Evolutionary conservation across 176 grass and related monocot genomes (phyloP).

Genomic region (Otatea glauca): DNA sequence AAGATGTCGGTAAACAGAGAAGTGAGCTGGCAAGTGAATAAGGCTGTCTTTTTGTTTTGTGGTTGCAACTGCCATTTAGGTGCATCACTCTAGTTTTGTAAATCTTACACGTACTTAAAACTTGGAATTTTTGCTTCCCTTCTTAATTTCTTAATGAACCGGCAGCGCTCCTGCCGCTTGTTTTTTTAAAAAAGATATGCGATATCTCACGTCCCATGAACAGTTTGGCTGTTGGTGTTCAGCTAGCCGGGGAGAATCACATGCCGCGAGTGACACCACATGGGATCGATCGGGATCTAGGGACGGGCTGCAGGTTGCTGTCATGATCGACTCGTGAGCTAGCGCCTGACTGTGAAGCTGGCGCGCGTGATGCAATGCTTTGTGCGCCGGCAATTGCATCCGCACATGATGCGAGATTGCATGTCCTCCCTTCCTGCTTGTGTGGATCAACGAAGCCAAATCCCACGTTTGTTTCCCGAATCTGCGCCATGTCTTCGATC

Average conservation of each 20-base stretch:
- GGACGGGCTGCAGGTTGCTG: background rate
- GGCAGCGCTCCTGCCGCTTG: too few relatives aligned
- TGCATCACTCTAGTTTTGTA: too few relatives aligned
- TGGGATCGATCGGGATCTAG: background rate
- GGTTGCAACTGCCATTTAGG: too few relatives aligned
- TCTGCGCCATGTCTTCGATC: background rate
- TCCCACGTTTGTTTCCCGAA: constrained; percentile 43
- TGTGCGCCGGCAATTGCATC: background rate
- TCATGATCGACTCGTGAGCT: constrained; percentile 6
- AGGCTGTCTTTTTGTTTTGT: too few relatives aligned
- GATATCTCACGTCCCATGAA: background rate
- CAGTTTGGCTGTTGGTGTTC: background rate
- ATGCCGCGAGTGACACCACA: background rate
- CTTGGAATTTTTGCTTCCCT: too few relatives aligned
- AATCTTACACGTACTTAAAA: too few relatives aligned
- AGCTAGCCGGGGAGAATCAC: background rate
- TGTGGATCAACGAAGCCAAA: background rate
- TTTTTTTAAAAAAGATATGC: too few relatives aligned
- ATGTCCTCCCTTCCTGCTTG: background rate
- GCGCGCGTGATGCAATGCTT: background rate
- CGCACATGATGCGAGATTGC: constrained; percentile 26
- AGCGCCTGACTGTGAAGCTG: constrained; percentile 25
- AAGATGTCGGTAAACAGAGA: too few relatives aligned
- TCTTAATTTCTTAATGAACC: too few relatives aligned
- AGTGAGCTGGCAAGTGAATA: too few relatives aligned